Percentiles rank a stretch among this genome's conserved stretches.
Conservation (phyloP, 176 grass and related monocot species). For the Musa schizocarpa region DNA sequence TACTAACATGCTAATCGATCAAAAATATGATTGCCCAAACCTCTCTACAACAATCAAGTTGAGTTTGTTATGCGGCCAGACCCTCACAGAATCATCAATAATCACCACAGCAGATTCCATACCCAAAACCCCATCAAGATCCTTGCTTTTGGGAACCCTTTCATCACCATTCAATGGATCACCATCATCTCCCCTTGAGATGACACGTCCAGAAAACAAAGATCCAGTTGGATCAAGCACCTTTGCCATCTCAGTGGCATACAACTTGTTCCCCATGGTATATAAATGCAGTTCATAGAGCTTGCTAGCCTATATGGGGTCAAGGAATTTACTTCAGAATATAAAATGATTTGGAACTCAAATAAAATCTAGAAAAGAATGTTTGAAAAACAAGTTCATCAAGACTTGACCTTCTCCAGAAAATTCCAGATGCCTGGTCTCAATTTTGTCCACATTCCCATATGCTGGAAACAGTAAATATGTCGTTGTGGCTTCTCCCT, state of each 20-base stretch:
- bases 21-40: slow-evolving; percentile 12
- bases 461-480: slow-evolving; percentile 75
- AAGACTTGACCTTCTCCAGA: slow-evolving; percentile 74
- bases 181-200: slow-evolving; percentile 73
- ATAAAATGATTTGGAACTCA: slow-evolving; percentile 24
- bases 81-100: slow-evolving; percentile 86
- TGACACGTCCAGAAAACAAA: slow-evolving; percentile 79
- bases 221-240: slow-evolving; percentile 71
- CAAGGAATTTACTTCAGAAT: neutral
- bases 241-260: slow-evolving; percentile 97
- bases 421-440: slow-evolving; percentile 99
- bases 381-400: neutral
- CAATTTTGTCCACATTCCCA: slow-evolving; percentile 98
- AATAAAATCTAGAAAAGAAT: neutral
- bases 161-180: slow-evolving; percentile 72
- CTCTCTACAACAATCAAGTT: slow-evolving; percentile 97
- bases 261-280: slow-evolving; percentile 96
- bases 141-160: slow-evolving; percentile 85
- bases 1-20: neutral
- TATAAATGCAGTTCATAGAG: slow-evolving; percentile 90
- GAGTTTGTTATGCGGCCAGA: slow-evolving; percentile 94
- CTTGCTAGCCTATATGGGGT: slow-evolving; percentile 60
- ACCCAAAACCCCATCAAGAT: slow-evolving; percentile 89
- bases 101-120: slow-evolving; percentile 95
- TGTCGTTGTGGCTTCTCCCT: slow-evolving; percentile 53